Evolutionary conservation across 331 rosid genomes (phyloP), one percentile per base, ranked within the genome.

Genomic region (Cydonia oblonga): DNA sequence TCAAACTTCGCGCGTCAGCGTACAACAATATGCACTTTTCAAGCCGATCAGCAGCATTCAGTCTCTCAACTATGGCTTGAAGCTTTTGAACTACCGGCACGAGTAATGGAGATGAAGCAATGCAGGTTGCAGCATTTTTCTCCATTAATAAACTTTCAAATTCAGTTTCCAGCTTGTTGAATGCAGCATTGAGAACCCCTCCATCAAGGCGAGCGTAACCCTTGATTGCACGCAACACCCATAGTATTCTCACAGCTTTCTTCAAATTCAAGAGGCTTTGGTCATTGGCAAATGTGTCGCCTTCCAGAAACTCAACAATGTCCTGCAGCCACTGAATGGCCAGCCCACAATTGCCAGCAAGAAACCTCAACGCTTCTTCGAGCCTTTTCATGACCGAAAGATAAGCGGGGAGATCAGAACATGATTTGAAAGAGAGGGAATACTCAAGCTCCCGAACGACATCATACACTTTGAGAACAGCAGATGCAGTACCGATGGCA

Each of bases 341-440:
- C 28, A 95, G 84, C 76, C 32, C 76, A 82, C 90, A 89, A 71
- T 82, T 89, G 73, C 85, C 84, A 22, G 86, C 62, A 70, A 95
- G 96, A 80, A 95, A 96, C 64, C 78, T 78, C 76, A 88, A 58
- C 19, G 90, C 91, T 80, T 89, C 90, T 83, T 88, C 92, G 2
- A 89, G 89, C 83, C 74, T 85, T 80, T 82, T 88, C 46, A 80
- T 69, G 68, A 70, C 67, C 7, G 87, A 83, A 69, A 87, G 75
- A 46, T 84, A 89, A 35, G 84, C 22, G 73, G 78, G 66, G 73
- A 91, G 86, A 84, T 89, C 82, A 49, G 76, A 77, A 79, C 76
- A 54, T 1, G 84, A 78, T 44, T 82, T 80, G 33, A 74, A 64
- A 46, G 66, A 67, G 66, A 91, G 84, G 24, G 89, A 85, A 40